A percentile compares a stretch with the other conserved stretches of the same genome.
These are phyloP conservation scores for Fagus sylvatica DNA, from an alignment of 306 rosid species.

Conservation along the genomic window DNA sequence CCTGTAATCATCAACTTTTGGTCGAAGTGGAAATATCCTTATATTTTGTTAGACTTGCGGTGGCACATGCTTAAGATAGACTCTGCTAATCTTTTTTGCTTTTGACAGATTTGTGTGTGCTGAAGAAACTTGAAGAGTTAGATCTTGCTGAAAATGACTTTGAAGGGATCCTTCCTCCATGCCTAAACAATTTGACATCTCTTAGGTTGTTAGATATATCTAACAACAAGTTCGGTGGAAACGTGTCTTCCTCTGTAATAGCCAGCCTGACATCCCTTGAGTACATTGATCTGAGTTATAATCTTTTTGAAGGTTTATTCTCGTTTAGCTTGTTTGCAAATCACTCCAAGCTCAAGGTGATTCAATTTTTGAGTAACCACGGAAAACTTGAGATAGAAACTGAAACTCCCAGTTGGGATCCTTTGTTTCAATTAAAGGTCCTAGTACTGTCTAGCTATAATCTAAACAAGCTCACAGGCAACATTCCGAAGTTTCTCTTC, in stretches of 20 bases:
- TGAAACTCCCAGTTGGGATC: conserved; percentile 15
- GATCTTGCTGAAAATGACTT: not conserved
- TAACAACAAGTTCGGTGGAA: not conserved
- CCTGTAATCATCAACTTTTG: no score
- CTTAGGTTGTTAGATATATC: not conserved
- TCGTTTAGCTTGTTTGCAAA: conserved; percentile 25
- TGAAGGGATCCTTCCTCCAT: not conserved
- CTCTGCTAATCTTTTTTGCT: no score
- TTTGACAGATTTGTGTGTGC: conserved; percentile 6
- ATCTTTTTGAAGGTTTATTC: conserved; percentile 24
- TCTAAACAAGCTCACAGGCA: not conserved
- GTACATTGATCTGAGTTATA: conserved; percentile 7
- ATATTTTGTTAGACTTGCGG: no score
- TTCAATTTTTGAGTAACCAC: not conserved
- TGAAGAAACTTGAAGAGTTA: not conserved
- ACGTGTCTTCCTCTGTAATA: conserved; percentile 12
- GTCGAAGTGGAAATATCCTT: no score
- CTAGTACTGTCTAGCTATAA: not conserved
- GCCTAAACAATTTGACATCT: conserved; percentile 7
- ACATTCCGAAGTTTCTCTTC: conserved; percentile 27
- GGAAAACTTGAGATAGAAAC: not conserved
- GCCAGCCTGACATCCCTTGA: conserved; percentile 2
- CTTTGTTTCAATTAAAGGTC: conserved; percentile 29
- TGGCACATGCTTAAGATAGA: no score
- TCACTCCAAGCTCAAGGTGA: conserved; percentile 15